These are phyloP conservation scores for Misopates orontium DNA, from an alignment of 257 asterid species.

Conservation along the genomic window DNA sequence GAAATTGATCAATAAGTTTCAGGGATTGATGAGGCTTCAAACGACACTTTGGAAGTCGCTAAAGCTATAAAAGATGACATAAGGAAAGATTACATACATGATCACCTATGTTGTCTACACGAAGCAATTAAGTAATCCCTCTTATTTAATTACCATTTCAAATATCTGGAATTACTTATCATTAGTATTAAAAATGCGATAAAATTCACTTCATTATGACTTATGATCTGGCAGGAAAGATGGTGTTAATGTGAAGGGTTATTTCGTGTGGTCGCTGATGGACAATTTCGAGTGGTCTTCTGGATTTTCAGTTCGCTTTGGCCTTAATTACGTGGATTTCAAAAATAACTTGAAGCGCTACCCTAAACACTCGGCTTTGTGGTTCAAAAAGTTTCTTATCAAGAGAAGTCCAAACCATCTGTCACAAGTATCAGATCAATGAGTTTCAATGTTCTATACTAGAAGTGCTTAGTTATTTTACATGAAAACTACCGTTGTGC, in stretches of 20 bases:
- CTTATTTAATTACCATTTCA: background rate
- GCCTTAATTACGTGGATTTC: slow-evolving; percentile 46
- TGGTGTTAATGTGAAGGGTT: slow-evolving; percentile 46
- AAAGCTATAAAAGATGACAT: slow-evolving; percentile 39
- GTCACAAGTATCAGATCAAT: slow-evolving; percentile 24
- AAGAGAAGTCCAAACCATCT: slow-evolving; percentile 15
- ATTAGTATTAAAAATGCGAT: no score
- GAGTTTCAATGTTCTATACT: background rate
- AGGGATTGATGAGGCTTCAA: slow-evolving; percentile 42
- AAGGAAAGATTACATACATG: slow-evolving; percentile 37
- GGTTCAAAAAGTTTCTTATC: slow-evolving; percentile 38
- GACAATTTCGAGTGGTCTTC: slow-evolving; percentile 54
- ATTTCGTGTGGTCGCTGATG: slow-evolving; percentile 54
- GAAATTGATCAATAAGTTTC: background rate
- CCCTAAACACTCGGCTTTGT: slow-evolving; percentile 47
- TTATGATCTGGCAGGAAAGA: slow-evolving; percentile 31
- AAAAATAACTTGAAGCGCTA: slow-evolving; percentile 36
- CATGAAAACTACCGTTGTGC: no score
- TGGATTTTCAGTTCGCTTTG: slow-evolving; percentile 49
- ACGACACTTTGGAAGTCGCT: slow-evolving; percentile 20
- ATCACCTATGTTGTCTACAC: slow-evolving; percentile 42
- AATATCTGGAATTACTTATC: background rate
- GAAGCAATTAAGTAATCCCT: slow-evolving; percentile 37
- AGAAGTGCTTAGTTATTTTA: no score
- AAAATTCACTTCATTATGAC: background rate